Evolutionary conservation across 2,329 filamentous ascomycete species (phyloP).

Genomic region (Neofusicoccum umdonicola): DNA sequence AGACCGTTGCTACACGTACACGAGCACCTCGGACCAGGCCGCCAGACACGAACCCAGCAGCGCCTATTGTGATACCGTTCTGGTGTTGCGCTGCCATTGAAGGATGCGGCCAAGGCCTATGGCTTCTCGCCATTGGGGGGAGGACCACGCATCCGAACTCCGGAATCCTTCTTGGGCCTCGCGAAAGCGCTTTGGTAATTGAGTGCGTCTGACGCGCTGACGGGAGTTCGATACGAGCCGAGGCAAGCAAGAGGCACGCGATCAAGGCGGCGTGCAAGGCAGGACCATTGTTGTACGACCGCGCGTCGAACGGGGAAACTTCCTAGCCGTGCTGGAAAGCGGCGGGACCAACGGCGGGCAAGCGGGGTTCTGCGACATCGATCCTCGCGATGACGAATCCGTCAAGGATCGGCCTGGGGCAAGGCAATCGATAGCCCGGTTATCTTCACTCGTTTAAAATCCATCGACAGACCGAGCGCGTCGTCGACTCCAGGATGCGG

Average conservation of each 20-base stretch:
- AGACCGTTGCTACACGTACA: background rate
- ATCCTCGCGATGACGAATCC: background rate
- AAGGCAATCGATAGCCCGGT: too few relatives aligned
- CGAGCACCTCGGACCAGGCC: background rate
- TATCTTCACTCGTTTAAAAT: too few relatives aligned
- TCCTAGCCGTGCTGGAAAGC: too few relatives aligned
- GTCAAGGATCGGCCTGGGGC: background rate
- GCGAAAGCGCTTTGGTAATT: background rate
- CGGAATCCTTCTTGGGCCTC: background rate
- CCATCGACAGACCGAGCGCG: too few relatives aligned
- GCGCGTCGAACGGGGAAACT: background rate
- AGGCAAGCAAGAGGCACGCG: background rate
- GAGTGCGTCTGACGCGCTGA: background rate
- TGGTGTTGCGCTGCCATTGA: too few relatives aligned
- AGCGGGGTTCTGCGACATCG: background rate
- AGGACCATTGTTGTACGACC: background rate
- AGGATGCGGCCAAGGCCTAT: too few relatives aligned
- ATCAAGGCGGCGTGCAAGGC: background rate
- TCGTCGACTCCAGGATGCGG: background rate
- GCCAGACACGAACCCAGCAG: too few relatives aligned
- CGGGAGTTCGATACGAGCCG: background rate
- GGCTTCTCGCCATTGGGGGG: too few relatives aligned
- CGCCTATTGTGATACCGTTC: background rate
- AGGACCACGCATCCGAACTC: too few relatives aligned
- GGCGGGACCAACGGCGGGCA: background rate